Evolutionary conservation across 2,329 filamentous ascomycete species (phyloP).

Genomic region (Alternaria dauci): DNA sequence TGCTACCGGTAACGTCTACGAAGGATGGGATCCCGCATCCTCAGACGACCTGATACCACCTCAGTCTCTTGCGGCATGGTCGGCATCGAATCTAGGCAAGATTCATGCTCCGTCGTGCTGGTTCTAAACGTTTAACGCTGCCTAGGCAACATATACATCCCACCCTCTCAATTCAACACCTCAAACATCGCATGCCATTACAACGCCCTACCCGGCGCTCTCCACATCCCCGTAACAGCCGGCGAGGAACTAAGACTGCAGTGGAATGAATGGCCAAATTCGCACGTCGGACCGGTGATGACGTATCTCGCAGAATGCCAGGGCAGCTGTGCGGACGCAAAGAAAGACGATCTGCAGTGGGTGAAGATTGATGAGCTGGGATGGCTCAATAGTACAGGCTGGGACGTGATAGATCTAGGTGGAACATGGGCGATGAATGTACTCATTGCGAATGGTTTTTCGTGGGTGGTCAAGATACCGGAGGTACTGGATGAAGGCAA

Average conservation of each 20-base stretch:
- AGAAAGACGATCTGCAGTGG: slow-evolving; percentile 34
- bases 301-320: slow-evolving; percentile 44
- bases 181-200: not conserved
- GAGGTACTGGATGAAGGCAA: slow-evolving; percentile 51
- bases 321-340: slow-evolving; percentile 28
- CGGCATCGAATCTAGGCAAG: not conserved
- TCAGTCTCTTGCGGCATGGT: not conserved
- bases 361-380: slow-evolving; percentile 46
- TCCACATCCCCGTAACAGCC: slow-evolving; percentile 63
- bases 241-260: slow-evolving; percentile 62
- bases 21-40: not conserved
- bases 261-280: slow-evolving; percentile 58
- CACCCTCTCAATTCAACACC: not conserved
- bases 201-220: slow-evolving; percentile 17
- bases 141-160: not conserved
- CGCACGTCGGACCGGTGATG: slow-evolving; percentile 41
- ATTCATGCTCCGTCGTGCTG: not conserved
- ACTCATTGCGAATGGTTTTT: slow-evolving; percentile 55
- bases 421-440: slow-evolving; percentile 45
- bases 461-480: slow-evolving; percentile 57
- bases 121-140: no score
- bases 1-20: not conserved
- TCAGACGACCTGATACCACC: not conserved
- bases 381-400: slow-evolving; percentile 35
- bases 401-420: slow-evolving; percentile 17